Percentiles rank a stretch among this genome's conserved stretches.
Conservation (phyloP, 2,329 filamentous ascomycete genomes). For the Verticillium longisporum region DNA sequence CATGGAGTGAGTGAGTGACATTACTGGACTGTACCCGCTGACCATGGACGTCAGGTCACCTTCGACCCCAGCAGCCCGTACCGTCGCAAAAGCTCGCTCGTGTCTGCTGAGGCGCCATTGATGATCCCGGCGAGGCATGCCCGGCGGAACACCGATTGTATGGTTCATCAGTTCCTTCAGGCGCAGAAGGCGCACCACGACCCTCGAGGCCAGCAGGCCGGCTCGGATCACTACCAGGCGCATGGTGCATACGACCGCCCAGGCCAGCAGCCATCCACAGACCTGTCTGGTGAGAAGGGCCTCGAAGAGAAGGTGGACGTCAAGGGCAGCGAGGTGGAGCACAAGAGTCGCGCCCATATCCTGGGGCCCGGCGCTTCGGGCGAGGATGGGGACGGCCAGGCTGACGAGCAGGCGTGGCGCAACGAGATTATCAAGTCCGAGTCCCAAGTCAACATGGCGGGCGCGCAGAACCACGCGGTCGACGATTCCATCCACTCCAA, state of each 20-base stretch:
- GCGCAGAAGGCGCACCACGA: slow-evolving; percentile 29
- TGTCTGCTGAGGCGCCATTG: slow-evolving; percentile 37
- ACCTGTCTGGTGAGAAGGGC: slow-evolving; percentile 18
- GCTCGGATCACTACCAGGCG: slow-evolving; percentile 15
- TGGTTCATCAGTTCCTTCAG: slow-evolving; percentile 60
- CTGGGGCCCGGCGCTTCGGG: slow-evolving; percentile 38
- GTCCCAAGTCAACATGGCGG: slow-evolving; percentile 31
- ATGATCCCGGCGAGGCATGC: slow-evolving; percentile 15
- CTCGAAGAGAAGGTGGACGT: slow-evolving; percentile 23
- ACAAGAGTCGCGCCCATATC: slow-evolving; percentile 58
- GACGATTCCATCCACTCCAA: slow-evolving; percentile 17
- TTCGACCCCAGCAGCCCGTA: slow-evolving; percentile 56
- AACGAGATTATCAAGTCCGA: slow-evolving; percentile 35
- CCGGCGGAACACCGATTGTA: slow-evolving; percentile 46
- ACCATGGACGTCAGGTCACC: slow-evolving; percentile 40
- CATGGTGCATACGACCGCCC: slow-evolving; percentile 19
- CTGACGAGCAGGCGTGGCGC: slow-evolving; percentile 51
- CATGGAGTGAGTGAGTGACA: neutral
- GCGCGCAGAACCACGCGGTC: slow-evolving; percentile 10
- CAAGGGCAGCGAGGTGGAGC: slow-evolving; percentile 35
- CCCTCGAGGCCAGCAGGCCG: neutral
- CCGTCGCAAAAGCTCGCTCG: slow-evolving; percentile 60
- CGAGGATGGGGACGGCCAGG: slow-evolving; percentile 41
- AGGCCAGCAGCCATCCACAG: slow-evolving; percentile 5
- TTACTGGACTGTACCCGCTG: neutral